Evolutionary conservation across 495 filamentous ascomycete genomes (phyloP), one percentile per base, ranked within the genome.

Genomic region (Penicillium manginii): DNA sequence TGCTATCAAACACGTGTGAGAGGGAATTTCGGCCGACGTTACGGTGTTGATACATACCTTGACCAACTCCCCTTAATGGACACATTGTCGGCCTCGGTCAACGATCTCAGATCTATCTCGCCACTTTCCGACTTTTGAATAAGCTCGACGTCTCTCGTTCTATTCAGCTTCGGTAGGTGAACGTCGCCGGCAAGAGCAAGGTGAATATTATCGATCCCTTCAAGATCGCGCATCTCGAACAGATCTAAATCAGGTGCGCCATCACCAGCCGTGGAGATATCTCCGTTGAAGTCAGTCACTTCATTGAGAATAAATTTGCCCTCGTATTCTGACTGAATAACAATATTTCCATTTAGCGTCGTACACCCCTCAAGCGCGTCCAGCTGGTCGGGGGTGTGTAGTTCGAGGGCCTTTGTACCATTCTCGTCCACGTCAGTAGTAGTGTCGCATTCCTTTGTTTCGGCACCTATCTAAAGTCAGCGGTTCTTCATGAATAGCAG

Each of bases 341-440:
- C 14, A 19, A 52, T 52, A 22, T 52, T 2, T 7, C 50, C 50
- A 14, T 35, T 52, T 3, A 52, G 6, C 17, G n/a, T 39, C 21
- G 50, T 52, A 39, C 50, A 52, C 19, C 50, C 50, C 11, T 33
- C 50, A 37, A 52, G 39, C 19, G 31, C 14, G 19, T 52, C 31
- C 3, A 52, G 50, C 35, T 52, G 50, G 2, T 52, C 50, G 3
- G 50, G 50, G 15, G 29, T 52, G 50, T 52, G 29, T 35, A 52
- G 50, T 7, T 52, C 50, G 23, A 52, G 50, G n/a, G 2, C 19
- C 21, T 14, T 39, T 19, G 15, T 5, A 5, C 18, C 6, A 8
- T 42, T 8, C 12, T 18, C 39, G 39, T 2, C 17, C 15, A 18
- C 15, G n/a, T 18, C 9, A 8, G 39, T 18, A n/a, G 14, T 3